Conservation (phyloP, 345 rosid genomes). For the Xanthoceras sorbifolium region DNA sequence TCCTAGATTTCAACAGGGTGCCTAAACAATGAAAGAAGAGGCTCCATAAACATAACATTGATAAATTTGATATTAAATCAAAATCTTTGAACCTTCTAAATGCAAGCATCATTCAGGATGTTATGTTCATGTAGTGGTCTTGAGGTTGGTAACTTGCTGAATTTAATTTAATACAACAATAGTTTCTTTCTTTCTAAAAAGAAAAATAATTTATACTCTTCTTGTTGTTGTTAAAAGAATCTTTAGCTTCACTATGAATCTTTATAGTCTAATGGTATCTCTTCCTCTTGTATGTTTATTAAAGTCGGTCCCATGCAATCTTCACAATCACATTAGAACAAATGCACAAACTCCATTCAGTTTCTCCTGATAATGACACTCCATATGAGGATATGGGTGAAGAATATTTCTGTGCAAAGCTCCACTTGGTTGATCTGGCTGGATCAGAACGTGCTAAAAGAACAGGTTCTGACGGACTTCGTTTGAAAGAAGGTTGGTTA, state of each 20-base stretch:
- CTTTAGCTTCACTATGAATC: slow-evolving; percentile 11
- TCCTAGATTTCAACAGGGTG: neutral
- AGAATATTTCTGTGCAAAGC: slow-evolving; percentile 78
- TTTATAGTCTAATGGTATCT: slow-evolving; percentile 28
- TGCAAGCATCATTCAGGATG: neutral
- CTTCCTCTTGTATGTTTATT: slow-evolving; percentile 39
- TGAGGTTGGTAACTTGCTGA: neutral
- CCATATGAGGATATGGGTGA: slow-evolving; percentile 60
- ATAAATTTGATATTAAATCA: neutral
- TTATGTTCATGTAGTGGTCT: slow-evolving; percentile 3
- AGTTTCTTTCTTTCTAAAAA: neutral
- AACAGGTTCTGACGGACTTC: slow-evolving; percentile 81
- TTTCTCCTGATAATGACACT: slow-evolving; percentile 41
- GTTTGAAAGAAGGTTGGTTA: slow-evolving; percentile 72
- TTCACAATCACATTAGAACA: slow-evolving; percentile 90
- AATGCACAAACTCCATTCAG: slow-evolving; percentile 55
- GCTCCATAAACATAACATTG: neutral
- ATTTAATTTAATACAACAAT: neutral
- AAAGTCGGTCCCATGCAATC: slow-evolving; percentile 92
- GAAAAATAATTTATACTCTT: neutral
- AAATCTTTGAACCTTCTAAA: slow-evolving; percentile 8
- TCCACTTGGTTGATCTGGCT: slow-evolving; percentile 87
- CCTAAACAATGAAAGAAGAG: neutral
- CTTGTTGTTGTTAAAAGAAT: slow-evolving; percentile 9
- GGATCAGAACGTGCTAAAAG: slow-evolving; percentile 91